Conservation (phyloP, 2,329 filamentous ascomycete species). For the Seiridium cupressi region DNA sequence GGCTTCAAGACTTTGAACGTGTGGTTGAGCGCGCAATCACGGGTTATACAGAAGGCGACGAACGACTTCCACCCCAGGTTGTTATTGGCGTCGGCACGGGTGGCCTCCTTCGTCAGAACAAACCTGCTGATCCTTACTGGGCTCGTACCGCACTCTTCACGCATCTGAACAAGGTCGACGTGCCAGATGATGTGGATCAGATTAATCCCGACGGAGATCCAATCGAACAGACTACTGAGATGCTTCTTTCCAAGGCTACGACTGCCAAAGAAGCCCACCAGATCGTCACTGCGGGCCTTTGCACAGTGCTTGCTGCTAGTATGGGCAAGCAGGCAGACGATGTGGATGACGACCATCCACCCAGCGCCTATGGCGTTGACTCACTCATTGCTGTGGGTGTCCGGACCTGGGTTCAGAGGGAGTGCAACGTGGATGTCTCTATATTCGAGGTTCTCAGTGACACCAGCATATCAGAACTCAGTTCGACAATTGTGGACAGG, state of each 20-base stretch:
- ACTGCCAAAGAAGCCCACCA: slow-evolving; percentile 27
- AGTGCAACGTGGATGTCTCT: slow-evolving; percentile 41
- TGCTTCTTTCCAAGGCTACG: slow-evolving; percentile 7
- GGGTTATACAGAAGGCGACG: slow-evolving; percentile 23
- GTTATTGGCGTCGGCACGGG: slow-evolving; percentile 55
- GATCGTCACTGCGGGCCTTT: slow-evolving; percentile 35
- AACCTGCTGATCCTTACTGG: slow-evolving; percentile 54
- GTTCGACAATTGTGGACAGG: neutral
- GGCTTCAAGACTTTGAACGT: slow-evolving; percentile 47
- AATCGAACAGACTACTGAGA: slow-evolving; percentile 13
- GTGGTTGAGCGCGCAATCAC: slow-evolving; percentile 46
- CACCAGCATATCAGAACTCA: slow-evolving; percentile 27
- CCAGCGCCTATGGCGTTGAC: slow-evolving; percentile 49
- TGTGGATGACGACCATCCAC: slow-evolving; percentile 38
- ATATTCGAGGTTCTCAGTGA: slow-evolving; percentile 48
- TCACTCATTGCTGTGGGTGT: slow-evolving; percentile 51
- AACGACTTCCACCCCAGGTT: slow-evolving; percentile 42
- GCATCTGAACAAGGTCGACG: slow-evolving; percentile 47
- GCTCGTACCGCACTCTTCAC: slow-evolving; percentile 46
- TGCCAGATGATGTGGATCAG: slow-evolving; percentile 24
- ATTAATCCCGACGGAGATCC: neutral
- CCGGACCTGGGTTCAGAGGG: slow-evolving; percentile 47
- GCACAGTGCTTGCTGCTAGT: slow-evolving; percentile 39
- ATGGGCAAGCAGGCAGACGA: slow-evolving; percentile 44
- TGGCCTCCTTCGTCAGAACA: slow-evolving; percentile 50